Base-by-base conservation (phyloP, 2,329 filamentous ascomycete genomes). In the Aureobasidium vineae region DNA sequence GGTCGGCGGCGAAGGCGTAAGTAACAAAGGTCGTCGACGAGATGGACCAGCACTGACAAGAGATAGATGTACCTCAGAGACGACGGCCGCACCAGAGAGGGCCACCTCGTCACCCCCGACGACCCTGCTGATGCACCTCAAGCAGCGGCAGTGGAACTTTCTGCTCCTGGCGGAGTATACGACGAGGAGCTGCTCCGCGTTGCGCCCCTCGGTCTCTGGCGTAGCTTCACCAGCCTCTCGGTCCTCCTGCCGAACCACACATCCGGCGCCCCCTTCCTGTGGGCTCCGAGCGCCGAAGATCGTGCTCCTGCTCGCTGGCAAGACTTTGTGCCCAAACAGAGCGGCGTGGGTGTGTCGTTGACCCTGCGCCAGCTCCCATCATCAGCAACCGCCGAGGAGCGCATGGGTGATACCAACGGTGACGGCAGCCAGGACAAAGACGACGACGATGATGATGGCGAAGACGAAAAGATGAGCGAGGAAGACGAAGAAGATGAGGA, bases 41-140 rank as follows among this genome's bases (percentile, higher is more conserved):
- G 38, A 59, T n/a, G 7, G 26, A n/a, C 19, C 26, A 13, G 54
- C 19, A 16, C 40, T 59, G 40, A 59, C 26, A 13, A 19, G n/a
- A 13, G 10, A n/a, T 26, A 61, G 28, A 49, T 43, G 40, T 45
- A 59, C 40, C 54, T 59, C 10, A 45, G 28, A 31, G 54, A 43
- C 8, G 40, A 59, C 26, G 40, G 40, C 38, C 54, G 38, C 54
- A 59, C 23, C 23, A 59, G 54, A 59, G 3, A 59, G 19, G 54
- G 54, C 40, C 13, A 33, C 1, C 16, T 59, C 54, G 40, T 59
- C 38, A 21, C 19, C 23, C 54, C 54, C 1, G 38, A 59, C 40
- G 31, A 38, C 15, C 33, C 53, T 41, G n/a, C 53, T 56, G 36
- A 13, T 19, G 28, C 36, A 40, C 33, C 53, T 19, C 21, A 13